These are phyloP conservation scores for Ogataea ramenticola DNA, from an alignment of 805 yeast species.

Conservation along the genomic window DNA sequence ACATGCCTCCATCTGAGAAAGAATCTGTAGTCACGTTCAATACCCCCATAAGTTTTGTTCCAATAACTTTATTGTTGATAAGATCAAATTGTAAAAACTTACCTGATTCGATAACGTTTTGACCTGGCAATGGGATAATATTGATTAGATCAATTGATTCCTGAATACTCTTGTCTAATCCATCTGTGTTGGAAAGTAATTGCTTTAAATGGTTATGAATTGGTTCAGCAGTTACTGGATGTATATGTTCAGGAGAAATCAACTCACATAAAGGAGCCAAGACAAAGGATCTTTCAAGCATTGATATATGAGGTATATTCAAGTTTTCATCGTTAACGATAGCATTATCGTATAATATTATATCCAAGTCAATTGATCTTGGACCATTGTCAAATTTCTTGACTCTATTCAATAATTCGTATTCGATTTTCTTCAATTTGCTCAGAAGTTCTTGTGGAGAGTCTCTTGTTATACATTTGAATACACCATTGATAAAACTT, in stretches of 20 bases:
- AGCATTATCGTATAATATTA: slow-evolving; percentile 59
- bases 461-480: slow-evolving; percentile 54
- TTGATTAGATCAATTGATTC: slow-evolving; percentile 44
- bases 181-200: slow-evolving; percentile 22
- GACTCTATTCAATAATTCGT: slow-evolving; percentile 57
- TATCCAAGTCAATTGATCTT: slow-evolving; percentile 83
- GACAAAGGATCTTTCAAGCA: slow-evolving; percentile 89
- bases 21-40: slow-evolving; percentile 91
- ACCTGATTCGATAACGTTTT: slow-evolving; percentile 7
- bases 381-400: slow-evolving; percentile 90
- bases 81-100: slow-evolving; percentile 37
- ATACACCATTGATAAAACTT: slow-evolving; percentile 77
- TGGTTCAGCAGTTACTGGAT: slow-evolving; percentile 86
- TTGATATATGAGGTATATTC: slow-evolving; percentile 77
- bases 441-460: slow-evolving; percentile 58
- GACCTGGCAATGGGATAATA: slow-evolving; percentile 36
- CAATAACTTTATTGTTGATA: slow-evolving; percentile 27
- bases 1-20: slow-evolving; percentile 80
- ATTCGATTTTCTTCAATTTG: slow-evolving; percentile 70
- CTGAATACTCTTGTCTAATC: slow-evolving; percentile 34
- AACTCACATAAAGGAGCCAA: slow-evolving; percentile 83
- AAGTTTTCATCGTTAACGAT: slow-evolving; percentile 51
- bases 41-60: slow-evolving; percentile 80
- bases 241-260: slow-evolving; percentile 54
- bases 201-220: slow-evolving; percentile 58